Conservation (phyloP, 345 rosid genomes). For the Rhodamnia rubescens region DNA sequence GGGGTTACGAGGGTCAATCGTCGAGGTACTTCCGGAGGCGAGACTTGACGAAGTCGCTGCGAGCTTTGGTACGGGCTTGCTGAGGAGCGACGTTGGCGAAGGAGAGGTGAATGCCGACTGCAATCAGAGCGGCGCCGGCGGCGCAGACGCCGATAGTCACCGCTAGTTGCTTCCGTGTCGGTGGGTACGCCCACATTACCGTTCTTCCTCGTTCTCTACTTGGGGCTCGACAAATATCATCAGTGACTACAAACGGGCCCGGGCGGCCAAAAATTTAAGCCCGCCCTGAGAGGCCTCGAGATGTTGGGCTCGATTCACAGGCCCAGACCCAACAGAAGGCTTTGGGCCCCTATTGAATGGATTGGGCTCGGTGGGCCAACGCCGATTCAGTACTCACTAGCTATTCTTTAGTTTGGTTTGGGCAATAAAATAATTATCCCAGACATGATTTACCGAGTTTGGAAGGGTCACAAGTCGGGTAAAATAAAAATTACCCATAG, state of each 20-base stretch:
- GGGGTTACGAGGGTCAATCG: slow-evolving; percentile 2
- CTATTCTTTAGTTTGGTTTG: neutral
- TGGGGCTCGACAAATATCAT: neutral
- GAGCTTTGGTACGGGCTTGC: slow-evolving; percentile 63
- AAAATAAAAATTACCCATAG: too few species aligned
- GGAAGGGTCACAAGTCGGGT: neutral
- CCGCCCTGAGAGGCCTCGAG: neutral
- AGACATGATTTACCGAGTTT: neutral
- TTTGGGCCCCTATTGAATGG: neutral
- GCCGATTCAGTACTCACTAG: neutral
- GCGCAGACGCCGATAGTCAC: slow-evolving; percentile 26
- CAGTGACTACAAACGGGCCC: neutral
- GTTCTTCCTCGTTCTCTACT: neutral
- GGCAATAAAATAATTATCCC: neutral
- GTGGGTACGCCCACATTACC: slow-evolving; percentile 58
- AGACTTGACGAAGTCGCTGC: slow-evolving; percentile 40
- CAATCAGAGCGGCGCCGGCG: slow-evolving; percentile 35
- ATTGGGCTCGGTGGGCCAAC: neutral
- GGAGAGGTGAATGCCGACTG: slow-evolving; percentile 54
- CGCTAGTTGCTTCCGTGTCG: slow-evolving; percentile 47
- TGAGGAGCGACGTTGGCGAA: slow-evolving; percentile 53
- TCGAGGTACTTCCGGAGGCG: slow-evolving; percentile 59
- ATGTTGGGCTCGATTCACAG: neutral
- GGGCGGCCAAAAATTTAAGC: neutral
- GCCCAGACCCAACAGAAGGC: slow-evolving; percentile 22